Evolutionary conservation across 2,329 filamentous ascomycete genomes (phyloP).

Genomic region (Chaetomium strumarium): DNA sequence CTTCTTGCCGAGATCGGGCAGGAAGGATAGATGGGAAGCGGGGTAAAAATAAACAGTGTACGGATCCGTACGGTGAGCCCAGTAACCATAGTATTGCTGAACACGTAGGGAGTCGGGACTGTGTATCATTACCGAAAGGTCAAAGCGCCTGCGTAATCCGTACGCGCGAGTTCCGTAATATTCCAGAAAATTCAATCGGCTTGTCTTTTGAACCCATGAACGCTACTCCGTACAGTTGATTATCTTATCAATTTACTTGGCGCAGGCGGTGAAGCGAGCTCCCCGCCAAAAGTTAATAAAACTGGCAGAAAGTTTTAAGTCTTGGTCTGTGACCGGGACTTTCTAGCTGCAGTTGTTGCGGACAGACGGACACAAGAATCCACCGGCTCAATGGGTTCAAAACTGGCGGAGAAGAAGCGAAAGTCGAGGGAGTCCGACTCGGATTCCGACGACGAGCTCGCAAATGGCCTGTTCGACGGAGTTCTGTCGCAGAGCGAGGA

Average conservation of each 20-base stretch:
- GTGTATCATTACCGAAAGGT: too few species aligned
- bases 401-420: conserved; percentile 51
- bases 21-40: too few species aligned
- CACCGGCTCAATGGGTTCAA: conserved; percentile 34
- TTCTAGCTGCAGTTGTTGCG: conserved; percentile 5
- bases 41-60: too few species aligned
- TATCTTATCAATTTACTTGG: neutral
- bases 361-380: conserved; percentile 4
- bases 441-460: conserved; percentile 56
- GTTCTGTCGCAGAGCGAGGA: conserved; percentile 54
- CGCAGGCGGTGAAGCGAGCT: conserved; percentile 19
- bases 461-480: conserved; percentile 48
- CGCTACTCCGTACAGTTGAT: too few species aligned
- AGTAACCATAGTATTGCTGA: too few species aligned
- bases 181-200: too few species aligned
- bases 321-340: conserved; percentile 15
- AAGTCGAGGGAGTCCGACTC: conserved; percentile 56
- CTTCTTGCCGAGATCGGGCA: too few species aligned
- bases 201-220: neutral
- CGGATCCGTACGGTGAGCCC: too few species aligned
- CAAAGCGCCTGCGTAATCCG: too few species aligned
- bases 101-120: too few species aligned
- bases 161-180: too few species aligned
- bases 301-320: conserved; percentile 25
- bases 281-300: conserved; percentile 21